Conservation (phyloP, 2,329 filamentous ascomycete genomes). For the Microdochium trichocladiopsis region DNA sequence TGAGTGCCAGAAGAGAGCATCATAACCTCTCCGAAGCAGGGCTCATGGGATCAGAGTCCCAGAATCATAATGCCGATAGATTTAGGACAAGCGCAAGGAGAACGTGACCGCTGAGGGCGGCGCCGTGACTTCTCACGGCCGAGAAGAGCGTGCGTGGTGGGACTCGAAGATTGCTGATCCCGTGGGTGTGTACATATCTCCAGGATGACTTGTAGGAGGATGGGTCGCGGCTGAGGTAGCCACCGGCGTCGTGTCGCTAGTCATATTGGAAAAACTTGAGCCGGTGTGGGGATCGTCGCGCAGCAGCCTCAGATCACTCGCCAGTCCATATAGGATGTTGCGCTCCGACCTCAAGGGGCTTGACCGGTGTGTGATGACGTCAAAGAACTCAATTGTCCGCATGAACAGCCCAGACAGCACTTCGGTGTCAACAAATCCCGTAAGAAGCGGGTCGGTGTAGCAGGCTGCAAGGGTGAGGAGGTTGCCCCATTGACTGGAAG, state of each 20-base stretch:
- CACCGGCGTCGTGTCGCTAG: background rate
- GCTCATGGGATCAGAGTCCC: background rate
- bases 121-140: background rate
- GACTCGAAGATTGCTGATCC: background rate
- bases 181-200: background rate
- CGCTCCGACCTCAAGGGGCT: conserved; percentile 70
- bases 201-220: background rate
- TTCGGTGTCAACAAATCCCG: conserved; percentile 45
- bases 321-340: conserved; percentile 58
- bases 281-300: conserved; percentile 18
- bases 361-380: conserved; percentile 61
- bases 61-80: background rate
- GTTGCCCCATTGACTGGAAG: conserved; percentile 97
- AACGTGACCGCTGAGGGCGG: background rate
- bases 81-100: no score
- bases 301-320: conserved; percentile 34
- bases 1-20: background rate
- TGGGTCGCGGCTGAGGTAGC: background rate
- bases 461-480: conserved; percentile 83
- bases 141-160: background rate
- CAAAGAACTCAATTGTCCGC: conserved; percentile 72
- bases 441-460: conserved; percentile 59
- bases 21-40: background rate
- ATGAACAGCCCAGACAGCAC: conserved; percentile 54
- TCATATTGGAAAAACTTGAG: conserved; percentile 34